Conservation (phyloP, 495 filamentous ascomycete genomes). For the Parathielavia hyrcaniae region DNA sequence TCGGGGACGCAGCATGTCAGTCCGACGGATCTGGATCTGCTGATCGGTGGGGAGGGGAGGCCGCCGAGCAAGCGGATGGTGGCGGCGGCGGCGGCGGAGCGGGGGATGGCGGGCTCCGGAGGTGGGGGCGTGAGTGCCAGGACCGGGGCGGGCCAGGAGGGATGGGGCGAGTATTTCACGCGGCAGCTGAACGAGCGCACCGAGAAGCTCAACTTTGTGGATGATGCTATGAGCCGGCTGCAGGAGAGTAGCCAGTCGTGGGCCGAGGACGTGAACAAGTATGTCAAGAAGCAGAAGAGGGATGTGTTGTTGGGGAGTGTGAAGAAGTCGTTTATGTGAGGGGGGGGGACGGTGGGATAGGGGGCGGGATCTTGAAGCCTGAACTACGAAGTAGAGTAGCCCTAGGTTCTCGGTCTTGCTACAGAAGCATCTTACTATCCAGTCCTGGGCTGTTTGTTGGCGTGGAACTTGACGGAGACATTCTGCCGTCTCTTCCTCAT, state of each 20-base stretch:
- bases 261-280: slow-evolving; percentile 82
- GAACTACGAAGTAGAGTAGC: too few species aligned
- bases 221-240: slow-evolving; percentile 75
- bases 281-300: slow-evolving; percentile 75
- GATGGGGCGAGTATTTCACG: slow-evolving; percentile 61
- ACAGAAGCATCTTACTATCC: too few species aligned
- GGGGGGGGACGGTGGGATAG: not conserved
- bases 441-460: too few species aligned
- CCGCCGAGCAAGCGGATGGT: slow-evolving; percentile 75
- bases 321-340: slow-evolving; percentile 41
- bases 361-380: not conserved
- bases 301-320: slow-evolving; percentile 63
- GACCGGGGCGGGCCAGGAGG: slow-evolving; percentile 43
- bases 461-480: too few species aligned
- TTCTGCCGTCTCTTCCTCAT: too few species aligned
- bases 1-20: slow-evolving; percentile 89
- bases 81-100: slow-evolving; percentile 41
- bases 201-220: slow-evolving; percentile 72
- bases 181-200: slow-evolving; percentile 84
- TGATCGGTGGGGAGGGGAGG: slow-evolving; percentile 83
- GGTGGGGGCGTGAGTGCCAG: slow-evolving; percentile 50
- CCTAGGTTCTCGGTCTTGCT: too few species aligned
- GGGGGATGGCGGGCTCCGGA: slow-evolving; percentile 34
- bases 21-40: slow-evolving; percentile 79
- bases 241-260: slow-evolving; percentile 74